Evolutionary conservation across 2,329 filamentous ascomycete genomes (phyloP), one percentile per base, ranked within the genome.

Genomic region (Talaromyces marneffei): DNA sequence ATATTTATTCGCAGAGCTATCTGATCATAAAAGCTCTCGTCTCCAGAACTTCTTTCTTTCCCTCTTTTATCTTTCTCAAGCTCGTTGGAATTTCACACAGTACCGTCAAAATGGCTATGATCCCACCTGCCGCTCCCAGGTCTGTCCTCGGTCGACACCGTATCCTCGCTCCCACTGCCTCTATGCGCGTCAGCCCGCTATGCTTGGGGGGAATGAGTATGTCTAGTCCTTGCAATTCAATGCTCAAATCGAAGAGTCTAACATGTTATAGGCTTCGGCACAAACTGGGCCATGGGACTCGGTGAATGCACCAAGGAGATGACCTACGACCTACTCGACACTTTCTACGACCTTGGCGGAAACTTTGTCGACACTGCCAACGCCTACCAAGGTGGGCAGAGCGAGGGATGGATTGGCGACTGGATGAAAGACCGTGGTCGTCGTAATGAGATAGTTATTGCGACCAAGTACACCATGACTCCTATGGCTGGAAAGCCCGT

Each of bases 301-400:
- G 79, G 79, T 9, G 74, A 78, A 60, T 78, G 76, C 59, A 73
- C 70, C 60, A 80, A 80, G 64, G 72, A 80, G 35, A 75, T 72
- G 0, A 68, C 75, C 0, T 82, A 81, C 63, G 74, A 71, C 29
- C 75, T 83, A 4, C 68, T 83, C 5, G 80, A 82, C 67, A 72
- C 69, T 60, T 83, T 80, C 71, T 75, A 77, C 62, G 68, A 77
- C 3, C 68, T 75, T 16, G 80, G 80, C 14, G 80, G 80, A 2
- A 83, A 82, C 65, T 82, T 83, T 67, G 78, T 83, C 58, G 81
- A 83, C 62, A 83, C 80, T 8, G 75, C 80, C 23, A 82, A 79
- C 65, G 74, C 70, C 63, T 82, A 82, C 67, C 78, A 80, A 57
- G 67, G 72, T 33, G 78, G 77, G 50, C 72, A 83, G 62, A 78